Evolutionary conservation across 176 grass and related monocot genomes (phyloP).

Genomic region (Aegilops longissima): DNA sequence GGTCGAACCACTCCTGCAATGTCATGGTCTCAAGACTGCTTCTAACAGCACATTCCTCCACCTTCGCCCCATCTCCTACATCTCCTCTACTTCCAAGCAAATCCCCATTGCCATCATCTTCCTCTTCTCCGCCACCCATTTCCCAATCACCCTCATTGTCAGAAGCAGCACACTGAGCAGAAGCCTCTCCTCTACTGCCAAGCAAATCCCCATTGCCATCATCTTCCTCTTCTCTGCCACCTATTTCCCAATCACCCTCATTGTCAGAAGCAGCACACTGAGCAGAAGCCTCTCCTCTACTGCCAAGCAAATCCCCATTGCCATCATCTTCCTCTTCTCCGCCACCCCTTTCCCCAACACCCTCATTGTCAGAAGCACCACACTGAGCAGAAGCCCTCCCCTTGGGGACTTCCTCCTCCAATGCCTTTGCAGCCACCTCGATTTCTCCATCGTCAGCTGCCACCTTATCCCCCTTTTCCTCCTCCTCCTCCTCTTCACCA

Average conservation of each 20-base stretch:
- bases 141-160: too few relatives aligned
- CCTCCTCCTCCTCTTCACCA: not conserved
- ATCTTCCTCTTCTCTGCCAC: too few relatives aligned
- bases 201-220: too few relatives aligned
- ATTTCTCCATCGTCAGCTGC: conserved; percentile 2
- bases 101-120: too few relatives aligned
- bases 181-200: not conserved
- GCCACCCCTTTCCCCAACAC: conserved; percentile 17
- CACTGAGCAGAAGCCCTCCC: not conserved
- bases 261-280: too few relatives aligned
- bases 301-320: conserved; percentile 12
- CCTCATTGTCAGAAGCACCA: conserved; percentile 20
- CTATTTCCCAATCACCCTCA: too few relatives aligned
- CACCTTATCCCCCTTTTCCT: conserved; percentile 16
- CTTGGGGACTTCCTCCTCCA: conserved; percentile 13
- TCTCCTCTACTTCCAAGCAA: not conserved
- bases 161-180: too few relatives aligned
- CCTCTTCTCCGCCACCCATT: too few relatives aligned
- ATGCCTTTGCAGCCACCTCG: conserved; percentile 12
- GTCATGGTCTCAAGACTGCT: conserved; percentile 69
- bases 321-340: conserved; percentile 27
- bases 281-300: not conserved
- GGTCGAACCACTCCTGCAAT: conserved; percentile 72
- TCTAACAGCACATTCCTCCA: conserved; percentile 11
- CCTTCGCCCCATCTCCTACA: not conserved